Conservation (phyloP, 306 rosid genomes). For the Abrus pulchellus region DNA sequence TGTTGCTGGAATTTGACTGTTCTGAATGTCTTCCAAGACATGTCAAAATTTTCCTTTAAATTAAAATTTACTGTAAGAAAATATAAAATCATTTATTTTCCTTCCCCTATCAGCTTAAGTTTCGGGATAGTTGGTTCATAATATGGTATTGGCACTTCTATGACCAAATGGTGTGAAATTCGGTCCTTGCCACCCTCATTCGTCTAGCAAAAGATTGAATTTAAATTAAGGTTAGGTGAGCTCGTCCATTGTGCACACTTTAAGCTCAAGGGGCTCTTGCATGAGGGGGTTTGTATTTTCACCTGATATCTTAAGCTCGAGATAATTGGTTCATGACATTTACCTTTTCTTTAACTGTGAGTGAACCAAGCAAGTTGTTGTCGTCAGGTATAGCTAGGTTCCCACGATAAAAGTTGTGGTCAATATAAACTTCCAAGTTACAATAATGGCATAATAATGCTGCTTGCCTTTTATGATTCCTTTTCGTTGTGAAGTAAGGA, state of each 20-base stretch:
- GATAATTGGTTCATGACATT: not conserved
- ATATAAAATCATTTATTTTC: not conserved
- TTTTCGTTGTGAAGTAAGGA: constrained; percentile 2
- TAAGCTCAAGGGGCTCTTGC: not conserved
- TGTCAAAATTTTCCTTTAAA: constrained; percentile 4
- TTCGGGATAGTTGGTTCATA: not conserved
- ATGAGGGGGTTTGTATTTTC: not conserved
- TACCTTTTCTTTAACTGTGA: not conserved
- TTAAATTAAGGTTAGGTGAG: not conserved
- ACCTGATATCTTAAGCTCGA: not conserved
- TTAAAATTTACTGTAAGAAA: constrained; percentile 9
- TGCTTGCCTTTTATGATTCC: constrained; percentile 7
- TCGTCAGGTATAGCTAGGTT: constrained; percentile 13
- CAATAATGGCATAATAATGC: not conserved
- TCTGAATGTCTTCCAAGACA: constrained; percentile 19
- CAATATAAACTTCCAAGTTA: not conserved
- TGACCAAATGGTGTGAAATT: not conserved
- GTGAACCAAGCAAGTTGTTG: constrained; percentile 23
- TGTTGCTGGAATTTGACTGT: not conserved
- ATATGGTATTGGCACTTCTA: not conserved
- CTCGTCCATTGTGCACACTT: not conserved
- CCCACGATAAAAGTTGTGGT: not conserved
- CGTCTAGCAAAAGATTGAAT: not conserved
- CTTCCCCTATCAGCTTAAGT: not conserved
- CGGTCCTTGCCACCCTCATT: not conserved